Conservation (phyloP, 345 rosid genomes). For the Geranium brycei region DNA sequence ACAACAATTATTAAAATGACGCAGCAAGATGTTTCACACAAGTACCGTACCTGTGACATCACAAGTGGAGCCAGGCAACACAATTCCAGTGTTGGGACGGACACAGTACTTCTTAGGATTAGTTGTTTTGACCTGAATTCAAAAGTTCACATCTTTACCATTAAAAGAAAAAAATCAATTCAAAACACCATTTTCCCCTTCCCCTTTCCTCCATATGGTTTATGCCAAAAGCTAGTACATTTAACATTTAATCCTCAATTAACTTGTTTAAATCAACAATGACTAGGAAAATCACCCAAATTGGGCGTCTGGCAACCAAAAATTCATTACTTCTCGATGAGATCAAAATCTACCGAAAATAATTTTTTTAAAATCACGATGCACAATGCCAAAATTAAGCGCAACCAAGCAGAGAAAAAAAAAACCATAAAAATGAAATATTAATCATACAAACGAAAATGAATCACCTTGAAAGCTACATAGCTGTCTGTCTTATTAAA, state of each 20-base stretch:
- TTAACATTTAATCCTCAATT: too few species aligned
- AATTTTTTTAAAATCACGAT: too few species aligned
- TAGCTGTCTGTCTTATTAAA: slow-evolving; percentile 49
- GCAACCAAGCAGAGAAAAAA: too few species aligned
- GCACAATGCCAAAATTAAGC: too few species aligned
- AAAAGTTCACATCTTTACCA: not conserved
- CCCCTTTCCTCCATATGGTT: too few species aligned
- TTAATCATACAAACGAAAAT: not conserved
- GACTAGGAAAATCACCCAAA: too few species aligned
- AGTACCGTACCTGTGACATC: slow-evolving; percentile 47
- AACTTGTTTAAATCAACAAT: too few species aligned
- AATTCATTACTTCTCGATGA: too few species aligned
- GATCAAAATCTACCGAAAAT: too few species aligned
- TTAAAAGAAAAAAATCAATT: slow-evolving; percentile 2
- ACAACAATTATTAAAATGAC: not conserved
- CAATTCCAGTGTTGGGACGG: slow-evolving; percentile 66
- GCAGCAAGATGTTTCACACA: slow-evolving; percentile 1
- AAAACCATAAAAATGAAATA: too few species aligned
- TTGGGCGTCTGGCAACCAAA: too few species aligned
- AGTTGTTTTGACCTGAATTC: slow-evolving; percentile 61
- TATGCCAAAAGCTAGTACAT: too few species aligned
- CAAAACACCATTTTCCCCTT: not conserved
- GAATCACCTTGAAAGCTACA: slow-evolving; percentile 67
- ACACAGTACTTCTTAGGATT: slow-evolving; percentile 78
- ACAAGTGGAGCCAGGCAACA: slow-evolving; percentile 55